Conservation (phyloP, 2,329 filamentous ascomycete species). For the Lomentospora prolificans region DNA sequence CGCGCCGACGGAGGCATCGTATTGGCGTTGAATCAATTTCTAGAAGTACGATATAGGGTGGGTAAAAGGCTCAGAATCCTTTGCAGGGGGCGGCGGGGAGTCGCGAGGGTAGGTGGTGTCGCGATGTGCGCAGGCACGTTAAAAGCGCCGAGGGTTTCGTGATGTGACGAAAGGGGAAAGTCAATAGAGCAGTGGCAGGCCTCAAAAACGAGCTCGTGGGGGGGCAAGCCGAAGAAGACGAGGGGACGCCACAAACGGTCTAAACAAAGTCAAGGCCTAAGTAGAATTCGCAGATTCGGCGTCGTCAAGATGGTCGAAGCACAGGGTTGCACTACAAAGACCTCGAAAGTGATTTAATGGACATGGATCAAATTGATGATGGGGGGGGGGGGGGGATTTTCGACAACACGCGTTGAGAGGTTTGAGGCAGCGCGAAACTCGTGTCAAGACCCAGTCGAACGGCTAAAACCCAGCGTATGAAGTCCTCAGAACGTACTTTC, state of each 20-base stretch:
- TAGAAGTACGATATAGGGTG: not conserved
- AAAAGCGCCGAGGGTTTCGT: not conserved
- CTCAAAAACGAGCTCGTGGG: not conserved
- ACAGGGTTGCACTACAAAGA: not conserved
- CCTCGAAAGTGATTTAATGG: not conserved
- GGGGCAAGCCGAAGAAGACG: not conserved
- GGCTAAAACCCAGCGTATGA: not conserved
- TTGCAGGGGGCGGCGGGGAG: not conserved
- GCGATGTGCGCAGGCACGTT: not conserved
- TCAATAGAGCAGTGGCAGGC: not conserved
- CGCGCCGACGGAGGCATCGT: constrained; percentile 7
- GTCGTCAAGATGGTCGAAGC: not conserved
- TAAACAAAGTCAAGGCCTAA: not conserved
- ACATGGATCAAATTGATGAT: not conserved
- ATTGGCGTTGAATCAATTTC: not conserved
- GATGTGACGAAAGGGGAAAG: not conserved
- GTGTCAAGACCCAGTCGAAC: constrained; percentile 2
- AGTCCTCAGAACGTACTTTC: not conserved
- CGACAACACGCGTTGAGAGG: not conserved
- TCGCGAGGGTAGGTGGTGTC: not conserved
- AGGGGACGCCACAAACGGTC: not conserved
- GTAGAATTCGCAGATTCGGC: not conserved
- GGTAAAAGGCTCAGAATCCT: not conserved
- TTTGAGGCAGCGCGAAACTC: not conserved
- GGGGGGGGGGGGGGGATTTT: not conserved